Evolutionary conservation across 441 rosid genomes (phyloP), one percentile per base, ranked within the genome.

Genomic region (Mallotus japonicus): DNA sequence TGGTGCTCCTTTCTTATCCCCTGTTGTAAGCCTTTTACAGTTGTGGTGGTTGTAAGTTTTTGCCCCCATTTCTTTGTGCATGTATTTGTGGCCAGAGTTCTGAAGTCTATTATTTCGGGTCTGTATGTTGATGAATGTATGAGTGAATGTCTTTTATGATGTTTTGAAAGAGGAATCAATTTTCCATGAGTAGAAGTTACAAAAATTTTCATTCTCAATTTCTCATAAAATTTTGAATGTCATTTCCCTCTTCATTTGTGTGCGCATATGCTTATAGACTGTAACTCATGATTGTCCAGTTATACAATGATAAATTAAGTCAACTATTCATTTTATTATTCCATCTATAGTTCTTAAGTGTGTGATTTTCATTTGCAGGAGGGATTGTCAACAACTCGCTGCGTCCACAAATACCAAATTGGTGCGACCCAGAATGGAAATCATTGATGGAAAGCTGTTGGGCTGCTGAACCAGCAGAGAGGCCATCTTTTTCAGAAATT

Each of bases 361-460:
- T 75, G 32, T 64, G 58, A 10, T 57, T 60, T 32, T 49, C 55
- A 65, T 69, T 65, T 78, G 62, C 90, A 95, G 99, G 99, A 77
- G 98, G 98, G 60, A 93, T 95, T 79, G 99, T 95, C 78, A 95
- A 90, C 81, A 89, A 93, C 76, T 73, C 98, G 12, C 76, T 95
- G 81, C 98, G 99, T 28, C 99, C 98, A 16, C 85, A 89, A 79
- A 89, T 89, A 74, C 99, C 99, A 22, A 83, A 90, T 53, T 95
- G 99, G 99, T 95, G 99, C 74, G 99, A 95, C 84, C 99, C 99
- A 46, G 97, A 93, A 66, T 95, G 99, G 99, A 95, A 89, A 73
- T 83, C 88, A 66, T 80, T 95, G 82, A 93, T 95, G 99, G 95
- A 86, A 83, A 85, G 90, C 73, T 84, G 96, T 75, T 94, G 98